Conservation (phyloP, 2,329 filamentous ascomycete genomes). For the Phaeosphaeria sp. region DNA sequence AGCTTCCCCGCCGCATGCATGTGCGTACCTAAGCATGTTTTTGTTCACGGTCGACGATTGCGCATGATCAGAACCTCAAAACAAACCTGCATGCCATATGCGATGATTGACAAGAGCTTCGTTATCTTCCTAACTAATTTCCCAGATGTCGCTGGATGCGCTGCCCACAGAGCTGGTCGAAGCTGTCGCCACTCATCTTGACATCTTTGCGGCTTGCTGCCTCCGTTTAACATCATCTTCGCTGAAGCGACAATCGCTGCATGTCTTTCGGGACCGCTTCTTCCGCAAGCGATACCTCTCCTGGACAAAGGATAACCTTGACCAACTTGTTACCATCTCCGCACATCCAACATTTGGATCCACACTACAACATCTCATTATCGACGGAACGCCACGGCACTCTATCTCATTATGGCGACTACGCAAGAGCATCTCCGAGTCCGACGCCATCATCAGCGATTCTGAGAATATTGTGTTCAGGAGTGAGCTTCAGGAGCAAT, state of each 20-base stretch:
- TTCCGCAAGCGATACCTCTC: conserved; percentile 22
- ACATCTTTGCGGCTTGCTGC: conserved; percentile 18
- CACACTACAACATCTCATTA: conserved; percentile 24
- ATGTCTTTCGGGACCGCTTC: conserved; percentile 30
- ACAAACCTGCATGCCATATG: neutral
- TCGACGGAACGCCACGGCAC: conserved; percentile 36
- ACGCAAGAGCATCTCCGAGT: conserved; percentile 14
- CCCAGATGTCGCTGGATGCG: conserved; percentile 14
- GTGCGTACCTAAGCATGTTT: neutral
- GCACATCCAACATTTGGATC: conserved; percentile 20
- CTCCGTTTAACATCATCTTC: conserved; percentile 26
- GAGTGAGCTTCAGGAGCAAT: conserved; percentile 8
- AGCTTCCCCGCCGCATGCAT: conserved; percentile 6
- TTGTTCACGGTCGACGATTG: neutral
- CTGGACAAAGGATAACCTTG: conserved; percentile 27
- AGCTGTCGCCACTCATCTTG: conserved; percentile 25
- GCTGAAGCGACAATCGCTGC: conserved; percentile 22
- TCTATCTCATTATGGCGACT: conserved; percentile 32
- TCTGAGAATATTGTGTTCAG: neutral
- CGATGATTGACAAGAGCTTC: neutral
- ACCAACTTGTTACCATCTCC: conserved; percentile 20
- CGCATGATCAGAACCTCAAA: neutral
- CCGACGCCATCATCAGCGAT: conserved; percentile 5
- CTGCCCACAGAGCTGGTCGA: conserved; percentile 35
- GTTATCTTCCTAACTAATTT: neutral